Base-by-base conservation (phyloP, 2,329 filamentous ascomycete species). In the Botrytis byssoidea region DNA sequence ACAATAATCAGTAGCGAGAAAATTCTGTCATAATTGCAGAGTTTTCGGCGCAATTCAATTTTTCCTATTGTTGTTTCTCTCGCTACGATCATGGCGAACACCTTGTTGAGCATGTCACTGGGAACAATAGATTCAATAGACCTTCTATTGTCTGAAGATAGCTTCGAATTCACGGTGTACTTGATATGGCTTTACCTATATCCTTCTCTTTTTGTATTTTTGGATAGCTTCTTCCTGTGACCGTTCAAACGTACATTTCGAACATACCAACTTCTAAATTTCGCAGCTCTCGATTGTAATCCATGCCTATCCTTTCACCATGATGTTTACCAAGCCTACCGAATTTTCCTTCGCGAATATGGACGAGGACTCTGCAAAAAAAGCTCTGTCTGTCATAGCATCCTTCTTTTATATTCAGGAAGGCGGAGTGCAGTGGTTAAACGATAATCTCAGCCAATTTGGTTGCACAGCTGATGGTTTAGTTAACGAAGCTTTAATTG, bases 381-480 rank as follows among this genome's bases (percentile, higher is more conserved):
- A 57, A 68, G 65, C 65, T 5, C 3, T 68, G 5, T 55, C 46
- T 29, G 40, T 57, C 3, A 16, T 68, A 4, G 48, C 65, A n/a
- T 29, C 65, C n/a, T 29, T 29, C 25, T 8, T 40, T 10, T 68
- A 68, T 14, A 7, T 40, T 42, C 65, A 68, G 18, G 35, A 57
- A 4, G 48, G 25, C 18, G 65, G 65, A 29, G n/a, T 51, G 29
- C 2, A 40, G 14, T 68, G 48, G 35, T 25, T 68, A 35, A 57
- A 68, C 37, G 9, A 55, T 1, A n/a, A 57, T 12, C 35, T 68
- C 3, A 9, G 35, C 29, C 46, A 57, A 57, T 68, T 57, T 20
- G 48, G 35, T 55, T 68, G 65, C 35, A 57, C 65, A 42, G 65
- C 46, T 10, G 65, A 68, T 42, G 65, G 65, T n/a, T 42, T 68